Evolutionary conservation across 2,329 filamentous ascomycete species (phyloP).

Genomic region (Hypomyces perniciosus): DNA sequence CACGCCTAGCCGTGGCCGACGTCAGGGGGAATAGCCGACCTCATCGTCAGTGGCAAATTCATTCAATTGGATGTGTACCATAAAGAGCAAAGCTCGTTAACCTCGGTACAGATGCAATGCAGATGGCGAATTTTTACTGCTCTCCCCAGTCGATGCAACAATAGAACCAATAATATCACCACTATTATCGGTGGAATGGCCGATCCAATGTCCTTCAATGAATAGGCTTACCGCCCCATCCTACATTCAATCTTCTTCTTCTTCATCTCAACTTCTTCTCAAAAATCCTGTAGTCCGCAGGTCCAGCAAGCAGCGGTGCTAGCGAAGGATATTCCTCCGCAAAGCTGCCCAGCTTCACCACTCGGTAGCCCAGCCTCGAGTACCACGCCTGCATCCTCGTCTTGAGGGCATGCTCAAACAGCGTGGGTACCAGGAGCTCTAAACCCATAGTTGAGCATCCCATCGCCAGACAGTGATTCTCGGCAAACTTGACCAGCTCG

Average conservation of each 20-base stretch:
- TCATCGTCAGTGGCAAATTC: too few species aligned
- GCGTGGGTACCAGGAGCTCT: slow-evolving; percentile 23
- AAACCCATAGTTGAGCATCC: slow-evolving; percentile 25
- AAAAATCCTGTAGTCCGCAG: slow-evolving; percentile 24
- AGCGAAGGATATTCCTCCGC: slow-evolving; percentile 23
- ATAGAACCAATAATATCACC: too few species aligned
- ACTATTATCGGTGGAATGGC: too few species aligned
- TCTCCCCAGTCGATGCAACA: too few species aligned
- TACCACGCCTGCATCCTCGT: slow-evolving; percentile 24
- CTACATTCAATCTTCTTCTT: background rate
- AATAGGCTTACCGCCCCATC: background rate
- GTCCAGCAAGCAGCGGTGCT: slow-evolving; percentile 20
- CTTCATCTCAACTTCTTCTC: slow-evolving; percentile 19
- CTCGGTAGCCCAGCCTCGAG: slow-evolving; percentile 22
- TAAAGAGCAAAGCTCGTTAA: too few species aligned
- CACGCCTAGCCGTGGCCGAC: too few species aligned
- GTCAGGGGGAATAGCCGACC: too few species aligned
- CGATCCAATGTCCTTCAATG: background rate
- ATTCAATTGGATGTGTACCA: too few species aligned
- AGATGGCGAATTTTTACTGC: too few species aligned
- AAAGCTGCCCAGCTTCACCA: slow-evolving; percentile 23
- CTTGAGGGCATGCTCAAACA: slow-evolving; percentile 22
- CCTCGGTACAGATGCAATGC: too few species aligned
- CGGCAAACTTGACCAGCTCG: slow-evolving; percentile 22
- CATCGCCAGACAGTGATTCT: slow-evolving; percentile 20